Base-by-base conservation (phyloP, 164 flowering plant genomes). In the Echeveria elegans region DNA sequence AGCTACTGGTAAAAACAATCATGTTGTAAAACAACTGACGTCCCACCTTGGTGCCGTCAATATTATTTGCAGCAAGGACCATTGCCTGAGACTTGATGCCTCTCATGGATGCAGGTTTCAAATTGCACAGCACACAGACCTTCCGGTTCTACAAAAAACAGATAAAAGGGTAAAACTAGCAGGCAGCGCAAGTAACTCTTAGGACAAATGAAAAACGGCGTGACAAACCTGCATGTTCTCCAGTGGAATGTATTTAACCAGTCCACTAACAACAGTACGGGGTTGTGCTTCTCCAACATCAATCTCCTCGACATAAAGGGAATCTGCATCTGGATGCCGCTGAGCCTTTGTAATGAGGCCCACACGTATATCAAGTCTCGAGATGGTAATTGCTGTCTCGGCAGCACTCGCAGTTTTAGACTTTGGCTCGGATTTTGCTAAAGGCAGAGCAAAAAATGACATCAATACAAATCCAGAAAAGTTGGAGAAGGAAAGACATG, bases 301-400 rank as follows among this genome's bases (percentile, higher is more conserved):
- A 59, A 94, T 94, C 80, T 91, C 93, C 82, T 94, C 98, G n/a
- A 94, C 90, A 65, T 89, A 94, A 23, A 94, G 75, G 23, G 97
- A 81, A 76, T 94, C 97, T 48, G 98, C 97, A 82, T 88, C 93
- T 30, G 97, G 97, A 81, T 94, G 98, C 73, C 85, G 89, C 79
- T 84, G 76, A 70, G 79, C 97, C 70, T 83, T 86, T 6, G 79
- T 82, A 58, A 94, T 94, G 41, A 88, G 84, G 28, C 97, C 98
- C 69, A 94, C 96, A 53, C 98, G 97, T 48, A 94, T 84, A 78
- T 94, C 95, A 66, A 94, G 86, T 80, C 95, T 86, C 40, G 88
- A 67, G 65, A 94, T 76, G 30, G 95, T 64, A 53, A 89, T 75
- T 73, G 79, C 95, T 58, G 81, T 78, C 69, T 88, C 88, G 63